These are phyloP conservation scores for Dianthus caryophyllus DNA, from an alignment of 148 eudicot species.

Conservation along the genomic window DNA sequence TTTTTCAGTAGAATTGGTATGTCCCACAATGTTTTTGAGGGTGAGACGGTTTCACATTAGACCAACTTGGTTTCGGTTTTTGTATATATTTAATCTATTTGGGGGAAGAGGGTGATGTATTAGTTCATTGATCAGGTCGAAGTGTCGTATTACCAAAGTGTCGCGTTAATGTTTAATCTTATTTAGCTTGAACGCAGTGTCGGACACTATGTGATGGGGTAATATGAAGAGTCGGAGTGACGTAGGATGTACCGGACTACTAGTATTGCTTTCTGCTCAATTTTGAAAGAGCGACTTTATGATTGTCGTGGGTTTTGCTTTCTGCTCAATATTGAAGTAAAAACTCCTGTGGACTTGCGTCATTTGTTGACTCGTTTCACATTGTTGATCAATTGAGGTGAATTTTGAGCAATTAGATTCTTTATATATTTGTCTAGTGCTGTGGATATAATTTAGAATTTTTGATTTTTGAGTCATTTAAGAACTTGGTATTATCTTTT, in stretches of 20 bases:
- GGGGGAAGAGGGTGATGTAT: neutral
- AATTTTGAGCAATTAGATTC: neutral
- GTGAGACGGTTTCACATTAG: neutral
- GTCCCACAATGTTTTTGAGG: neutral
- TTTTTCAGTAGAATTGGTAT: neutral
- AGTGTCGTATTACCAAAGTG: neutral
- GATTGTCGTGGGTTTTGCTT: neutral
- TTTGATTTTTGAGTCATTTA: too few species aligned
- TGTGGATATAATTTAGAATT: too few species aligned
- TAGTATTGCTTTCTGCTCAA: too few species aligned
- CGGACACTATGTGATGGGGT: too few species aligned
- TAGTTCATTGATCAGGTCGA: neutral
- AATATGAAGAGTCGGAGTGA: too few species aligned
- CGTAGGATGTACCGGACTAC: too few species aligned
- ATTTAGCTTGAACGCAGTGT: too few species aligned
- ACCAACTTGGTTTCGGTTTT: neutral
- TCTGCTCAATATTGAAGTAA: neutral
- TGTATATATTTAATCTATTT: constrained; percentile 5
- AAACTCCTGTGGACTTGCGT: neutral
- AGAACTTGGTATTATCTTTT: too few species aligned
- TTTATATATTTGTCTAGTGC: too few species aligned
- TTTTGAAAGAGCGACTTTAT: neutral
- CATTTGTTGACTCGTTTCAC: neutral
- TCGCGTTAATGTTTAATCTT: too few species aligned
- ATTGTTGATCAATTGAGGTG: neutral